Evolutionary conservation across 192 early-diverging fungal genomes (phyloP).

Genomic region (Coemansia sp.): DNA sequence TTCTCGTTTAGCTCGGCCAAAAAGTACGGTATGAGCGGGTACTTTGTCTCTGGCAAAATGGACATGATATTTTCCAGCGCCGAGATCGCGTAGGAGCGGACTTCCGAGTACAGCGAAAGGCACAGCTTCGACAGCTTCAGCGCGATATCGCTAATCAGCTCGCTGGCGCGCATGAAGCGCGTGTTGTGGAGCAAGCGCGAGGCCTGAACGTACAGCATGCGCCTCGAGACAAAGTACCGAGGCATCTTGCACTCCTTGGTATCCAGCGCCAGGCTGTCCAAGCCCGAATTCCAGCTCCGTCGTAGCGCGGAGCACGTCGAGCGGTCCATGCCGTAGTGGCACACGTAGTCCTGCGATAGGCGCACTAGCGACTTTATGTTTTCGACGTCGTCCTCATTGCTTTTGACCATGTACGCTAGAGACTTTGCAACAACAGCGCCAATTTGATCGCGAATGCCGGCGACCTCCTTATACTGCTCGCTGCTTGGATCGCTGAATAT

Average conservation of each 20-base stretch:
- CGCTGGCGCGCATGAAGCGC: conserved; percentile 22
- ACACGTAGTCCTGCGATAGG: conserved; percentile 42
- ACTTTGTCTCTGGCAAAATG: conserved; percentile 32
- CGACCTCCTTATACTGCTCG: conserved; percentile 51
- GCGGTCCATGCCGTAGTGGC: conserved; percentile 39
- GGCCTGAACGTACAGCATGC: conserved; percentile 18
- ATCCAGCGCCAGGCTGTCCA: conserved; percentile 44
- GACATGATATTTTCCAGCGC: conserved; percentile 37
- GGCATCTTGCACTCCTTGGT: conserved; percentile 26
- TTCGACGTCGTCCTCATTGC: conserved; percentile 77
- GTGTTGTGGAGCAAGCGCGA: conserved; percentile 51
- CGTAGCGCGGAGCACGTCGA: conserved; percentile 5
- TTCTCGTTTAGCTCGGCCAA: conserved; percentile 35
- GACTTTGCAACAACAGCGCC: conserved; percentile 59
- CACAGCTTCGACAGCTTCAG: conserved; percentile 33
- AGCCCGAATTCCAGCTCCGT: conserved; percentile 28
- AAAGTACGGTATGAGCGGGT: conserved; percentile 46
- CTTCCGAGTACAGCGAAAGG: conserved; percentile 45
- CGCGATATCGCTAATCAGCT: conserved; percentile 24
- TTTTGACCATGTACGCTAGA: conserved; percentile 43
- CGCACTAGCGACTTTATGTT: conserved; percentile 71
- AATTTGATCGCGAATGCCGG: conserved; percentile 58
- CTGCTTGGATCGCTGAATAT: conserved; percentile 65
- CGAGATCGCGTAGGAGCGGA: conserved; percentile 37
- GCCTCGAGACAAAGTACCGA: conserved; percentile 29